Evolutionary conservation across 257 asterid genomes (phyloP).

Genomic region (Ilex aquifolium): DNA sequence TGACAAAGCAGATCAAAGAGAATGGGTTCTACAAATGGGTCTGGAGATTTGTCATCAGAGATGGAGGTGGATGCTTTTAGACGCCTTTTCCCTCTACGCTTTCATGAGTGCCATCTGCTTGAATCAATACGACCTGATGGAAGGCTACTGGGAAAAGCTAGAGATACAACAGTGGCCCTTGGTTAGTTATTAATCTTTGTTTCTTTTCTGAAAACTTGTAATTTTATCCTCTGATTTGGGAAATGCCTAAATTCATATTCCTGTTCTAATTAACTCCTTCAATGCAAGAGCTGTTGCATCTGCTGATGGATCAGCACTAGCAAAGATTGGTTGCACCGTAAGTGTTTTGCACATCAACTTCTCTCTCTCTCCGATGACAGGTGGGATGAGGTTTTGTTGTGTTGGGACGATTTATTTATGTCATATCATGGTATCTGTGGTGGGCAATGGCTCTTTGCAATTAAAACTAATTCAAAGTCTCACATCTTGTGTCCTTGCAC

Average conservation of each 20-base stretch:
- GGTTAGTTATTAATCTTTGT: slow-evolving; percentile 38
- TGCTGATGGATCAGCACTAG: slow-evolving; percentile 90
- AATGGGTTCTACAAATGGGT: slow-evolving; percentile 49
- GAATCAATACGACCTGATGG: slow-evolving; percentile 85
- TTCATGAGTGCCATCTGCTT: slow-evolving; percentile 71
- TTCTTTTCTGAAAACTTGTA: slow-evolving; percentile 2
- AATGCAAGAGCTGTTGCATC: slow-evolving; percentile 78
- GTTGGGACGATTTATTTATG: too few species aligned
- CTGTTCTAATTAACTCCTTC: slow-evolving; percentile 3
- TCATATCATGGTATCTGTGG: neutral
- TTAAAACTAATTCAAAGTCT: slow-evolving; percentile 9
- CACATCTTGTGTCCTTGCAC: slow-evolving; percentile 9
- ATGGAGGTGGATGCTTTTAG: slow-evolving; percentile 91
- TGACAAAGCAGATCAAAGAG: slow-evolving; percentile 17
- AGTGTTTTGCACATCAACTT: slow-evolving; percentile 20
- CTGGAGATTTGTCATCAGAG: slow-evolving; percentile 61
- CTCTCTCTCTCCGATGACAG: too few species aligned
- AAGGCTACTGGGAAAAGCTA: slow-evolving; percentile 64
- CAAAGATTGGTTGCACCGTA: slow-evolving; percentile 89
- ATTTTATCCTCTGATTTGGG: slow-evolving; percentile 1
- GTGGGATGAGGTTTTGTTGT: too few species aligned
- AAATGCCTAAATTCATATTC: neutral
- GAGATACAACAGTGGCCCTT: slow-evolving; percentile 75
- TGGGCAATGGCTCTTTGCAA: neutral
- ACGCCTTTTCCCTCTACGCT: slow-evolving; percentile 75